Percentiles rank a stretch among this genome's conserved stretches.
Conservation (phyloP, 768 basidiomycete species). For the Atractiella rhizophila region DNA sequence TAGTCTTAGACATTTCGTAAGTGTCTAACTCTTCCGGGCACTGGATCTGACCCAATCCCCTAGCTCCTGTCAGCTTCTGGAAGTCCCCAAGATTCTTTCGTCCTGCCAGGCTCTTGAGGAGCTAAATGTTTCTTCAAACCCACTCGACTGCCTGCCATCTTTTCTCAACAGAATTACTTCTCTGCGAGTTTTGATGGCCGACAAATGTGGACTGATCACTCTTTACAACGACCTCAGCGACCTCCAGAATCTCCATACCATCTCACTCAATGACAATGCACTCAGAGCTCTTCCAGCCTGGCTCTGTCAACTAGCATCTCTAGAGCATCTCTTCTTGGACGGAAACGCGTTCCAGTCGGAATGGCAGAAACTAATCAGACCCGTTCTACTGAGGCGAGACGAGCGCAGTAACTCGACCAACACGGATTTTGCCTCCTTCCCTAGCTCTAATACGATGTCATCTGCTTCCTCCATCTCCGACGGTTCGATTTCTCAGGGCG, state of each 20-base stretch:
- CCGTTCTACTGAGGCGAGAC: constrained; percentile 36
- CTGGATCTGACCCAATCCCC: neutral
- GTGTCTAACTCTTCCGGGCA: constrained; percentile 36
- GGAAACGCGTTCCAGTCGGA: constrained; percentile 86
- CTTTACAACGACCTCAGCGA: constrained; percentile 48
- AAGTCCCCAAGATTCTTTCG: constrained; percentile 56
- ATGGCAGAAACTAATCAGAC: constrained; percentile 70
- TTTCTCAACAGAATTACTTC: constrained; percentile 46
- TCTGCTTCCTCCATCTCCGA: constrained; percentile 34
- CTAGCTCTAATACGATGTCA: too few species aligned
- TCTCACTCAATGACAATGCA: constrained; percentile 69
- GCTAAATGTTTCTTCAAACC: constrained; percentile 75
- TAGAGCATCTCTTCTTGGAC: constrained; percentile 77
- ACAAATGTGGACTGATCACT: constrained; percentile 52
- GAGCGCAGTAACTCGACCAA: constrained; percentile 16
- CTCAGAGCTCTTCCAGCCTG: constrained; percentile 74
- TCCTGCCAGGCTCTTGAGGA: constrained; percentile 64
- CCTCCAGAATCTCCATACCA: constrained; percentile 59
- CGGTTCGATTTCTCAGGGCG: constrained; percentile 12
- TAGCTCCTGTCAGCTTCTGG: constrained; percentile 23
- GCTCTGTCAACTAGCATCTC: constrained; percentile 53
- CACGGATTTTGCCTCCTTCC: constrained; percentile 38
- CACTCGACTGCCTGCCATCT: constrained; percentile 44
- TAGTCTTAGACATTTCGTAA: constrained; percentile 66
- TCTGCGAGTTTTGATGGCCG: constrained; percentile 74